Base-by-base conservation (phyloP, 768 basidiomycete species). In the Lyophyllum shimeji region DNA sequence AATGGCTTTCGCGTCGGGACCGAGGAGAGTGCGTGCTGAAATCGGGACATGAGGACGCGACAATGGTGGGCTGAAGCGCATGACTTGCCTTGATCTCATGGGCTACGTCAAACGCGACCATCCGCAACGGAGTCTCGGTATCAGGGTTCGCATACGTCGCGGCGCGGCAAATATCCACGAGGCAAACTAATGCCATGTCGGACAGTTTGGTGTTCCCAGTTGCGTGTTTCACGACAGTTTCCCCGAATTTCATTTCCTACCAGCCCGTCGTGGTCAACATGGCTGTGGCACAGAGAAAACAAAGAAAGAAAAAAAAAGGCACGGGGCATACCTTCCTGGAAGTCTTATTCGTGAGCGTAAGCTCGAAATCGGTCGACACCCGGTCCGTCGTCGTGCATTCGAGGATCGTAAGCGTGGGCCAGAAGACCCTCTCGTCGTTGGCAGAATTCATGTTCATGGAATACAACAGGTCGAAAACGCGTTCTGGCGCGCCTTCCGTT, bases 401-500 rank as follows among this genome's bases (percentile, higher is more conserved):
- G 11, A 96, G 76, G 31, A 87, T 82, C 0, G 88, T 83, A 58
- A 96, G 78, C 0, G 87, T 84, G 0, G 95, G 94, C 89, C 93
- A 95, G 43, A 91, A 72, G n/a, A 71, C 61, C 71, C 40, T 82
- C 78, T 70, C 83, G 58, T 71, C 81, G 68, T 72, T 78, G 65
- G 63, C 73, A 65, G 51, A 71, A 51, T 67, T 74, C 48, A 72
- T 77, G 15, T 67, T 74, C 48, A 72, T 77, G 15, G 81, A 77
- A 63, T 83, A 86, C 2, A 96, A 71, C 17, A 89, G 69, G 69
- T 97, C 95, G 64, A 93, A 96, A 2, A 95, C 82, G 7, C 90
- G 83, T 66, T 97, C 93, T 0, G 93, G 87, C 0, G 86, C 84
- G 42, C 89, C 91, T 56, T 96, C 95, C 12, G 90, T 75, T 45